Conservation (phyloP, 495 filamentous ascomycete genomes). For the Acidomyces sp. region DNA sequence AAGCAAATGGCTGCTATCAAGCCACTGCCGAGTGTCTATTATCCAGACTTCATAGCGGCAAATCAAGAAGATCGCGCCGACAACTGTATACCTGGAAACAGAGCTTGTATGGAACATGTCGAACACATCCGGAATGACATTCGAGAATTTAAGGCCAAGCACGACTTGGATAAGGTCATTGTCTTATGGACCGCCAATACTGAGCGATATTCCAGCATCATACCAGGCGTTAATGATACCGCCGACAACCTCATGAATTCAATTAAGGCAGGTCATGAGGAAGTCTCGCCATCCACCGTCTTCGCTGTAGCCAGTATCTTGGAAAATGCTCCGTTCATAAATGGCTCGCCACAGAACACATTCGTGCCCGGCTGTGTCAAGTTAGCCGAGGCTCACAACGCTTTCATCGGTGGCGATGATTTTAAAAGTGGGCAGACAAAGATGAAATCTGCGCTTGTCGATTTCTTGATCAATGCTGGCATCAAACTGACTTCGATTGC, state of each 20-base stretch:
- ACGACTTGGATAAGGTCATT: constrained; percentile 88
- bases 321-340: constrained; percentile 90
- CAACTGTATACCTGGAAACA: constrained; percentile 71
- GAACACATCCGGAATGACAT: constrained; percentile 93
- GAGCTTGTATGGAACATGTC: constrained; percentile 74
- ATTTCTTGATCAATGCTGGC: constrained; percentile 96
- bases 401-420: constrained; percentile 96
- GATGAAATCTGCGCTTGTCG: constrained; percentile 98
- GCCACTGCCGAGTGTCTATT: constrained; percentile 91
- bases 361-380: constrained; percentile 88
- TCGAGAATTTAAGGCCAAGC: constrained; percentile 78
- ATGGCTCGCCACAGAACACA: constrained; percentile 97
- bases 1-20: constrained; percentile 87
- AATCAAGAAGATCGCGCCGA: constrained; percentile 97
- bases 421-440: constrained; percentile 99
- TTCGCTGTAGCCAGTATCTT: constrained; percentile 91
- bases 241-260: constrained; percentile 83
- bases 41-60: constrained; percentile 97
- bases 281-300: constrained; percentile 85
- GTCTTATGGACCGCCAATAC: constrained; percentile 99
- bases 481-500: constrained; percentile 99
- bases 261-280: constrained; percentile 72
- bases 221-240: constrained; percentile 88
- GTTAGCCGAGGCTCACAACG: constrained; percentile 71
- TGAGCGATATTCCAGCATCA: constrained; percentile 82